phyloP scores from a whole-genome alignment of 768 basidiomycete species.

The Boletus pseudo-olivaceus region DNA sequence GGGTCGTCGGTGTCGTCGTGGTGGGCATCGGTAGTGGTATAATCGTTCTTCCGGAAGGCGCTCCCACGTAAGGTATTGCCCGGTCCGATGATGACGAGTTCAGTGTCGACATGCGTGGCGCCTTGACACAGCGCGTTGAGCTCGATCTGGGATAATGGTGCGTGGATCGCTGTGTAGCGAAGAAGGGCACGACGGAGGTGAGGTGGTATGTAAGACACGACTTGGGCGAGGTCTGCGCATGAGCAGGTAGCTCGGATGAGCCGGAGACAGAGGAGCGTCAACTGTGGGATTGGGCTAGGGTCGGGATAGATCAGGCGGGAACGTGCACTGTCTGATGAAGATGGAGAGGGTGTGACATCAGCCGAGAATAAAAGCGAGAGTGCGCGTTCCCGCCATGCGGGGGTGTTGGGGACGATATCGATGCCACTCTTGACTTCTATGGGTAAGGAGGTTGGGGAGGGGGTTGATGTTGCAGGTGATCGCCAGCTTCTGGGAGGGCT shows the following conservation, averaged over 20 bases:
- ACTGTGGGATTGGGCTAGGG: slow-evolving; percentile 39
- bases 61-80: slow-evolving; percentile 42
- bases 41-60: slow-evolving; percentile 32
- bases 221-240: slow-evolving; percentile 42
- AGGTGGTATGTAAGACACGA: slow-evolving; percentile 50
- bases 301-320: slow-evolving; percentile 15
- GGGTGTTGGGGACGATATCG: slow-evolving; percentile 23
- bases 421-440: slow-evolving; percentile 10
- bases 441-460: not conserved
- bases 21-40: not conserved
- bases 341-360: not conserved
- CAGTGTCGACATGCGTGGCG: slow-evolving; percentile 56
- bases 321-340: not conserved
- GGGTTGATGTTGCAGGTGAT: slow-evolving; percentile 22
- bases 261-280: slow-evolving; percentile 57
- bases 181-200: slow-evolving; percentile 60
- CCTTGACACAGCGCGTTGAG: slow-evolving; percentile 49
- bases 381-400: slow-evolving; percentile 51
- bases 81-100: slow-evolving; percentile 63
- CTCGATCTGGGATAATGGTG: slow-evolving; percentile 49
- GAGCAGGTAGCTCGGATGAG: slow-evolving; percentile 40
- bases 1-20: not conserved
- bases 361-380: slow-evolving; percentile 48
- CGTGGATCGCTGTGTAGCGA: slow-evolving; percentile 54
- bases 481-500: slow-evolving; percentile 59